Evolutionary conservation across 2,329 filamentous ascomycete genomes (phyloP), one percentile per base, ranked within the genome.

Genomic region (Acephala macrosclerotiorum): DNA sequence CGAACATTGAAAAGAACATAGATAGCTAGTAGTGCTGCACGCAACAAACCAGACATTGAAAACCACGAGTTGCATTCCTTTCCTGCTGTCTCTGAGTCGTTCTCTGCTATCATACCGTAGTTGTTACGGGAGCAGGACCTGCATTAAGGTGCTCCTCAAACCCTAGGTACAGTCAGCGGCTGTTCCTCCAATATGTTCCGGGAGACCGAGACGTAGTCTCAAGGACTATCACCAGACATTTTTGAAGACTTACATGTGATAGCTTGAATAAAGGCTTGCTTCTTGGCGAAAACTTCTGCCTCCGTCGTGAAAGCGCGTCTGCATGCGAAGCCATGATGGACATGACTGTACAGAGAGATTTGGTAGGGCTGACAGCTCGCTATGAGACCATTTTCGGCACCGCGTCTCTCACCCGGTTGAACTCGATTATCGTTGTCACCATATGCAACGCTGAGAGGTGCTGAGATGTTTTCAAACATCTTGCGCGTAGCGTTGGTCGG

Each of bases 221-320:
- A 33, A 33, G 29, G 29, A 42, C 58, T 57, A 62, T 51, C 5
- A 75, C 20, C 59, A 90, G 74, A 76, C 84, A 82, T 76, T 87
- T 81, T 67, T 53, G 12, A 26, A 33, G 38, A 42, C 12, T 42
- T 93, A 91, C 92, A 96, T 60, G 82, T 78, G 56, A 93, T 82
- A 20, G 91, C 91, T 82, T 95, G 92, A 70, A 83, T 73, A 75
- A 95, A 94, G 1, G 92, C 91, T 79, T 90, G 87, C 79, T 94
- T 91, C 84, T 92, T 94, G 56, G 91, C 89, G 72, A 85, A 94
- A 75, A 85, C 86, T 72, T 85, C 77, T 53, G 81, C 71, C 76
- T 83, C 84, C 68, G 87, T 83, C 66, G 73, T 82, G 45, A 85
- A 66, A 73, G 94, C 90, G 35, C 66, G 60, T 61, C 91, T 85